phyloP scores from a whole-genome alignment of 179 eudicot genomes.

The Pouteria campechiana region DNA sequence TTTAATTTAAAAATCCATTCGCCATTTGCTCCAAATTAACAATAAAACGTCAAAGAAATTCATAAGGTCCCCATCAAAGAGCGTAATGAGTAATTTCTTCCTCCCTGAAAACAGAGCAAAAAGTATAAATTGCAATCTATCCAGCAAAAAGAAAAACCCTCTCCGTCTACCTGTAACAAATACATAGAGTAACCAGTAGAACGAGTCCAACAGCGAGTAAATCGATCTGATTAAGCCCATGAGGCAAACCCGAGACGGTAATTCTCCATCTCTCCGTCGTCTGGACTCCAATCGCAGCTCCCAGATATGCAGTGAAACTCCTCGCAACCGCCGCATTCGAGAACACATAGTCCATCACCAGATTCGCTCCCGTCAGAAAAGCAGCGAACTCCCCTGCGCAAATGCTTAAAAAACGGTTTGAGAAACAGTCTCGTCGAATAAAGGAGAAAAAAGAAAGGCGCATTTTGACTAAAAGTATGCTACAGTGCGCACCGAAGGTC shows the following conservation, averaged over 20 bases:
- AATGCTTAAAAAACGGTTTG: too few relatives aligned
- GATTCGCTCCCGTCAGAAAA: constrained; percentile 66
- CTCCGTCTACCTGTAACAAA: constrained; percentile 76
- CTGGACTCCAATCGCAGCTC: constrained; percentile 61
- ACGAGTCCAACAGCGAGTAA: constrained; percentile 63
- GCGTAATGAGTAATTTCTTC: too few relatives aligned
- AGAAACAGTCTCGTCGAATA: too few relatives aligned
- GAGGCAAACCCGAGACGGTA: constrained; percentile 38
- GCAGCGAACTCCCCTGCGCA: constrained; percentile 69
- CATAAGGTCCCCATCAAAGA: too few relatives aligned
- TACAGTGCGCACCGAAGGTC: constrained; percentile 46
- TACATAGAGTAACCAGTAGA: constrained; percentile 58
- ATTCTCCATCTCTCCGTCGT: constrained; percentile 44
- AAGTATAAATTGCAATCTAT: neutral
- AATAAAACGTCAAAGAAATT: too few relatives aligned
- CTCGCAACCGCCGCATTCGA: constrained; percentile 86
- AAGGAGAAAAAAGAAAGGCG: too few relatives aligned
- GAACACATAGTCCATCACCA: constrained; percentile 65
- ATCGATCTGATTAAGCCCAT: constrained; percentile 82
- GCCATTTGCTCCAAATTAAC: too few relatives aligned
- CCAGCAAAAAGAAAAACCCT: neutral
- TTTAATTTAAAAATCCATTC: too few relatives aligned
- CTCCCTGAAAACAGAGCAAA: too few relatives aligned
- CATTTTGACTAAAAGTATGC: too few relatives aligned
- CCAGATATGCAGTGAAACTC: constrained; percentile 69